Conservation (phyloP, 2,329 filamentous ascomycete genomes). For the Alternaria arbusti region DNA sequence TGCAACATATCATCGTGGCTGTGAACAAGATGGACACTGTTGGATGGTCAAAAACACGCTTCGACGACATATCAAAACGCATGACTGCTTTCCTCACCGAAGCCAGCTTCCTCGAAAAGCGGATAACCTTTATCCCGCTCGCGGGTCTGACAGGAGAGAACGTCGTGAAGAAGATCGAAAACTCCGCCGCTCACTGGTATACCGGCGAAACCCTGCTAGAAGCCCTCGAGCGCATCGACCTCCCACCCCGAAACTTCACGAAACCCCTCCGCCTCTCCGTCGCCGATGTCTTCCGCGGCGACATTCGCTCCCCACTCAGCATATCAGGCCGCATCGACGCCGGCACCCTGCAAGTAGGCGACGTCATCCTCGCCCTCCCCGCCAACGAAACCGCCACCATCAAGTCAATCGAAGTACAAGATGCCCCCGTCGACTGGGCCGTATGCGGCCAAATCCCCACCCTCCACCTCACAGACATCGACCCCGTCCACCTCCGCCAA, state of each 20-base stretch:
- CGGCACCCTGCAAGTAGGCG: constrained; percentile 83
- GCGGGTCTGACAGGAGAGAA: constrained; percentile 91
- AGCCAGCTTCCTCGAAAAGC: constrained; percentile 81
- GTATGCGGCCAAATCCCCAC: constrained; percentile 89
- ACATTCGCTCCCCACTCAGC: constrained; percentile 80
- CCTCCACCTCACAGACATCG: constrained; percentile 84
- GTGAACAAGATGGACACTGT: constrained; percentile 95
- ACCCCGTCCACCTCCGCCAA: constrained; percentile 75
- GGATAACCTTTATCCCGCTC: constrained; percentile 86
- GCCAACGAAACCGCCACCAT: constrained; percentile 80
- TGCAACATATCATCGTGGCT: constrained; percentile 85
- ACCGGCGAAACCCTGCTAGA: constrained; percentile 78
- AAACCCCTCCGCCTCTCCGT: constrained; percentile 87
- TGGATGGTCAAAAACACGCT: constrained; percentile 80
- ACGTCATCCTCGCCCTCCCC: constrained; percentile 79
- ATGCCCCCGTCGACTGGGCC: constrained; percentile 79
- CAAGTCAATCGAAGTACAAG: constrained; percentile 80
- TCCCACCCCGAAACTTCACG: constrained; percentile 71
- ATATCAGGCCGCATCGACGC: constrained; percentile 86
- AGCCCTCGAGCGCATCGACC: constrained; percentile 83
- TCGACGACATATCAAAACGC: constrained; percentile 83
- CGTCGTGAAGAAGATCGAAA: constrained; percentile 67
- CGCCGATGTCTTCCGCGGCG: constrained; percentile 82
- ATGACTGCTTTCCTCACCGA: constrained; percentile 81
- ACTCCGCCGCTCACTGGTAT: constrained; percentile 73